phyloP scores from a whole-genome alignment of 345 rosid species.

The Eucalyptus cloeziana region DNA sequence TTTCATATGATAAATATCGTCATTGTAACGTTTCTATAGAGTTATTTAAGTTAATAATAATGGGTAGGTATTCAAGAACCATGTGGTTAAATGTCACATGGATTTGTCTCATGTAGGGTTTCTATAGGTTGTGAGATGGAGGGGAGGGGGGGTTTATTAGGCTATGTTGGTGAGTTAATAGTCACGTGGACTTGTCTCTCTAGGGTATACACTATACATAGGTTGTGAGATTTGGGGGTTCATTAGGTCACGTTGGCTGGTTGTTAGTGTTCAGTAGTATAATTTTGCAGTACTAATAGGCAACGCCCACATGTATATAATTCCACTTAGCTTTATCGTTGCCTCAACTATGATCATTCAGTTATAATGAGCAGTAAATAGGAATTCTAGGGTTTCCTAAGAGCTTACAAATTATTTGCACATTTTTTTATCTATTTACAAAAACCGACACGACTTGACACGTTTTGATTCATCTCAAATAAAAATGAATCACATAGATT shows the following conservation, averaged over 20 bases:
- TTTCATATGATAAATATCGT: too few relatives aligned
- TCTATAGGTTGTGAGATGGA: not conserved
- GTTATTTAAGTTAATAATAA: not conserved
- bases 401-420: not conserved
- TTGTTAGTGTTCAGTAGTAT: not conserved
- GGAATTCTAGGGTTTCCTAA: not conserved
- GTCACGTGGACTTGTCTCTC: not conserved
- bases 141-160: not conserved
- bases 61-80: not conserved
- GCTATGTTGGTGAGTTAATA: not conserved
- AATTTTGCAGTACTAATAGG: not conserved
- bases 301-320: not conserved
- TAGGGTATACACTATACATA: not conserved
- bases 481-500: rapidly evolving
- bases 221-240: not conserved
- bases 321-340: not conserved
- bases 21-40: not conserved
- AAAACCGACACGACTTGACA: not conserved
- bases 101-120: not conserved
- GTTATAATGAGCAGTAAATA: not conserved
- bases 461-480: not conserved
- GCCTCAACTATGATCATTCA: not conserved
- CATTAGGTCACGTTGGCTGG: not conserved
- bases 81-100: not conserved
- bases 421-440: not conserved